phyloP scores from a whole-genome alignment of 768 basidiomycete genomes.

The Candolleomyces efflorescens region DNA sequence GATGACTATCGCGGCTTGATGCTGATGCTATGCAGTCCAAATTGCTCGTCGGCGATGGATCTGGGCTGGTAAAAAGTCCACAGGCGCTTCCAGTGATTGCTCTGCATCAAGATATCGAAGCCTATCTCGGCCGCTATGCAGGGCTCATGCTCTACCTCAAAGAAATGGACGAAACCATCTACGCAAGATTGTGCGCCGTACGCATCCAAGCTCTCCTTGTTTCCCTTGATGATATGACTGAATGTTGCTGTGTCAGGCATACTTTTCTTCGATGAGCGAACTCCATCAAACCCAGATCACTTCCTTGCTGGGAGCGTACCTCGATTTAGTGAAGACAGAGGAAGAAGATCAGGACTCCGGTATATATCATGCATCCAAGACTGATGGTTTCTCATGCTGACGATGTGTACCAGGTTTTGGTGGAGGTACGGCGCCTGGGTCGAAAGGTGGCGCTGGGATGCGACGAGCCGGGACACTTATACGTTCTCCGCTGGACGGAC shows the following conservation, averaged over 20 bases:
- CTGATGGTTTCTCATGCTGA: slow-evolving; percentile 41
- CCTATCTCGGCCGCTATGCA: slow-evolving; percentile 81
- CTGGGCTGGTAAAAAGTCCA: slow-evolving; percentile 46
- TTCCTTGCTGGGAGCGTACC: slow-evolving; percentile 57
- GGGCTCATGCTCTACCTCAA: slow-evolving; percentile 90
- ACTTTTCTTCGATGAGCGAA: slow-evolving; percentile 83
- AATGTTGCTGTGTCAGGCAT: slow-evolving; percentile 50
- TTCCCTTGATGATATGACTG: neutral
- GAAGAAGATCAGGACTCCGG: slow-evolving; percentile 78
- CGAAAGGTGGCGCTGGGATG: slow-evolving; percentile 56
- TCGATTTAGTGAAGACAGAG: slow-evolving; percentile 57
- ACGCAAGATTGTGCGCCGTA: slow-evolving; percentile 79
- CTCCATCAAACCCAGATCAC: slow-evolving; percentile 82
- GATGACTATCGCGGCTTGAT: neutral
- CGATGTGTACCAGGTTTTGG: slow-evolving; percentile 8
- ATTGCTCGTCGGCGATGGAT: slow-evolving; percentile 58
- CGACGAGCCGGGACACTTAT: slow-evolving; percentile 83
- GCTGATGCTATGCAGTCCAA: slow-evolving; percentile 45
- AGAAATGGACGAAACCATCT: slow-evolving; percentile 91
- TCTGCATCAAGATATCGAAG: slow-evolving; percentile 72
- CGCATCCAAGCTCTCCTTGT: slow-evolving; percentile 42
- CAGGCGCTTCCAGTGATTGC: slow-evolving; percentile 45
- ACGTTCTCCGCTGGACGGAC: slow-evolving; percentile 66
- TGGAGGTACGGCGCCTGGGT: slow-evolving; percentile 27
- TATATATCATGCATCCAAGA: slow-evolving; percentile 23